A percentile compares a stretch with the other conserved stretches of the same genome.
Conservation (phyloP, 2,329 filamentous ascomycete genomes). For the Talaromyces islandicus region DNA sequence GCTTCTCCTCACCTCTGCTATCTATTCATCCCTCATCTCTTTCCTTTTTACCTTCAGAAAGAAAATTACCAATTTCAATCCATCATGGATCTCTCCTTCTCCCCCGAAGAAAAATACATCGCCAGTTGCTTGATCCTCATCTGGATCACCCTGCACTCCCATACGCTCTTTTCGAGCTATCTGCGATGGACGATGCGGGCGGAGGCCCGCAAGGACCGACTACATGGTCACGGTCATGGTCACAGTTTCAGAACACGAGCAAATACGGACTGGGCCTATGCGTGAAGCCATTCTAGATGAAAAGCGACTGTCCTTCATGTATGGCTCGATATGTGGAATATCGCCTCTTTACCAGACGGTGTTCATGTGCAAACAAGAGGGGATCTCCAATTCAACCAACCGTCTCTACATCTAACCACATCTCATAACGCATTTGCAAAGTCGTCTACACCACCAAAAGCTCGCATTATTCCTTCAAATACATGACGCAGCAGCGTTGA, state of each 20-base stretch:
- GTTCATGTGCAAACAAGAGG: not conserved
- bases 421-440: no score
- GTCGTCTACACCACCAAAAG: no score
- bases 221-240: not conserved
- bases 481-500: not conserved
- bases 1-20: not conserved
- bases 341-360: not conserved
- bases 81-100: conserved; percentile 14
- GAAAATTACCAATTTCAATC: not conserved
- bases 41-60: not conserved
- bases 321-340: not conserved
- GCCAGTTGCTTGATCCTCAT: conserved; percentile 10
- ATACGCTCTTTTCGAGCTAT: conserved; percentile 3
- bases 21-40: not conserved
- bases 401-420: not conserved
- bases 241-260: not conserved
- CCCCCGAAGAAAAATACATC: conserved; percentile 12
- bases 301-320: not conserved
- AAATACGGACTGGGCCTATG: not conserved
- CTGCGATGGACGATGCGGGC: conserved; percentile 1
- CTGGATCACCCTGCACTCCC: conserved; percentile 10
- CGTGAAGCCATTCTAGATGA: not conserved
- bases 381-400: no score
- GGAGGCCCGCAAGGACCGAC: not conserved
- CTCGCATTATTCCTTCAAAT: no score